phyloP scores from a whole-genome alignment of 306 rosid genomes.

The Prinsepia uniflora region DNA sequence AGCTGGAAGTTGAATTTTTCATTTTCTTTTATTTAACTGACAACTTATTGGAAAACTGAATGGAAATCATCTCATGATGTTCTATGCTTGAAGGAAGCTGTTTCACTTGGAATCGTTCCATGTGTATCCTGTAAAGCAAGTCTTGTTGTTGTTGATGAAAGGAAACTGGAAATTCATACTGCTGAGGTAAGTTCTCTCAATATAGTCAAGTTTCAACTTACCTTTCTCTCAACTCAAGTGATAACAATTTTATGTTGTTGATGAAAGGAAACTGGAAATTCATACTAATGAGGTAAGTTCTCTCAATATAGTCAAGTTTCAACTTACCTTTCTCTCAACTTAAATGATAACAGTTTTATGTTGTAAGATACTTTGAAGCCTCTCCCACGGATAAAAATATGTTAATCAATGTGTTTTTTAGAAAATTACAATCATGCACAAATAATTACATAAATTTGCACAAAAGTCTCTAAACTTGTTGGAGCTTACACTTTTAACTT shows the following conservation, averaged over 20 bases:
- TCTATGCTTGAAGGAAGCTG: conserved; percentile 70
- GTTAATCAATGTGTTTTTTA: not conserved
- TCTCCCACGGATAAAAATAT: conserved; percentile 3
- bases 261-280: too few species aligned
- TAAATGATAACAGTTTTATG: conserved; percentile 10
- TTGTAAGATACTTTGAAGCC: conserved; percentile 18
- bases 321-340: too few species aligned
- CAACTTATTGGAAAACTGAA: conserved; percentile 15
- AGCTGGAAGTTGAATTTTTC: conserved; percentile 32
- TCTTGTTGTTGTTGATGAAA: conserved; percentile 68
- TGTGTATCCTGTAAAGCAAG: conserved; percentile 63
- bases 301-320: too few species aligned
- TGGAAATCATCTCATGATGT: conserved; percentile 24
- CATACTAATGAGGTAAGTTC: too few species aligned
- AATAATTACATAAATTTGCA: not conserved
- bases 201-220: conserved; percentile 5
- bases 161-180: conserved; percentile 52
- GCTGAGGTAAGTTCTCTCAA: conserved; percentile 70
- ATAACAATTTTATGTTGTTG: too few species aligned
- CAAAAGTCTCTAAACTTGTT: not conserved
- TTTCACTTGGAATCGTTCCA: conserved; percentile 82
- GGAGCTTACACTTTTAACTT: not conserved
- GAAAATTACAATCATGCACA: not conserved
- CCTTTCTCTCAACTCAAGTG: conserved; percentile 8
- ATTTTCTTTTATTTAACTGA: conserved; percentile 2